Evolutionary conservation across 108 stramenopile genomes (phyloP), one percentile per base, ranked within the genome.

Genomic region (Cafeteria roenbergensis): DNA sequence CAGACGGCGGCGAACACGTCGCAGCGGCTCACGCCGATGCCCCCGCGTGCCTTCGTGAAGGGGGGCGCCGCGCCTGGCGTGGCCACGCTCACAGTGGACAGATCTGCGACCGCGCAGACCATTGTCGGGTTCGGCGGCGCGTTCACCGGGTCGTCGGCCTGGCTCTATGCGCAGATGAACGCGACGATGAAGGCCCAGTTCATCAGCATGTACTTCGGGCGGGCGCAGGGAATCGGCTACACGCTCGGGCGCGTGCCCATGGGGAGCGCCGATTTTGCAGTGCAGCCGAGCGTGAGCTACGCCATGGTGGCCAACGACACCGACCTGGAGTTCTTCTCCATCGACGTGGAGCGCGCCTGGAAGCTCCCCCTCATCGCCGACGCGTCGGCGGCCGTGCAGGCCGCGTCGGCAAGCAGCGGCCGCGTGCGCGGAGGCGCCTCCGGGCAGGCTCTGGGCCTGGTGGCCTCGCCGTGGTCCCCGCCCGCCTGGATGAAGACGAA

Each of bases 201-300:
- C 31, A 32, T 59, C 28, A 3, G 6, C 20, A 3, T 31, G 14
- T 59, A 59, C 0, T 59, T 59, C 32, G 29, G 30, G 31, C 58
- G 58, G 30, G 20, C 20, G 6, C 9, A 27, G 12, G 58, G 58
- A 20, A 31, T 31, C 4, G 30, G 58, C 22, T 59, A 59, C n/a
- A 24, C 58, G 58, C 34, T 59, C 20, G 58, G 58, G 6, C 58
- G 58, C 58, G 58, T 59, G 22, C 58, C 58, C 3, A 59, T 59
- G 6, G 58, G 58, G 4, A 59, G 58, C 34, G 24, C 22, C 32
- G 58, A 59, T 22, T 59, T 59, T 32, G 29, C 58, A 8, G 30
- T 28, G 22, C 14, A 0, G 6, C 0, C 58, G 32, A 32, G 32
- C 1, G 29, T 31, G 20, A 20, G 29, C 34, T 3, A 24, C 30